Evolutionary conservation across 192 early-diverging fungal species (phyloP).

Genomic region (Coemansia sp.): DNA sequence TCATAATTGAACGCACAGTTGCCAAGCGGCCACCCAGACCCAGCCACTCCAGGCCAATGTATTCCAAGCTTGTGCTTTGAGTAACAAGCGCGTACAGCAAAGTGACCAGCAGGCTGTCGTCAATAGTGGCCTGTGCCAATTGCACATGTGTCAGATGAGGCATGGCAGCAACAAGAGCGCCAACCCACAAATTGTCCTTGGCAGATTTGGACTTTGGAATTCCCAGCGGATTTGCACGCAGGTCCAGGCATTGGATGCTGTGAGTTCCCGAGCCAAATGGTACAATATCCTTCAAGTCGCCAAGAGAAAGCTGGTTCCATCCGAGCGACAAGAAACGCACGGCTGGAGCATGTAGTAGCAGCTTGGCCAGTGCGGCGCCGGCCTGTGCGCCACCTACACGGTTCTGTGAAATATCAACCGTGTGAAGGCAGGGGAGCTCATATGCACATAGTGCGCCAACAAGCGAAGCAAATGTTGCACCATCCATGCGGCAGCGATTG

Average conservation of each 20-base stretch:
- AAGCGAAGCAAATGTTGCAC: constrained; percentile 21
- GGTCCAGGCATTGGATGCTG: constrained; percentile 24
- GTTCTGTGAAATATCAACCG: constrained; percentile 47
- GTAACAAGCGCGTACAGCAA: constrained; percentile 27
- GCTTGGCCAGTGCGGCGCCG: constrained; percentile 29
- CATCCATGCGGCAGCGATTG: constrained; percentile 48
- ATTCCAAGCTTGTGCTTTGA: constrained; percentile 19
- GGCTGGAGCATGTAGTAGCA: constrained; percentile 20
- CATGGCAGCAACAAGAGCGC: constrained; percentile 19
- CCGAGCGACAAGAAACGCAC: constrained; percentile 39
- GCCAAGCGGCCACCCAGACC: constrained; percentile 37
- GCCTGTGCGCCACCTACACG: constrained; percentile 32
- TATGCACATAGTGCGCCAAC: constrained; percentile 33
- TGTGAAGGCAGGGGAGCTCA: constrained; percentile 29
- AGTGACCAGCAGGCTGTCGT: constrained; percentile 20
- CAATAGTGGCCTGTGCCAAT: constrained; percentile 33
- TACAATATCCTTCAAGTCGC: constrained; percentile 20
- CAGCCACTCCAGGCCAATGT: constrained; percentile 52
- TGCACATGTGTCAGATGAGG: constrained; percentile 36
- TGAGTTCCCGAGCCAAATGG: neutral
- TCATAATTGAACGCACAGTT: constrained; percentile 28
- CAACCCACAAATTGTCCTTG: constrained; percentile 20
- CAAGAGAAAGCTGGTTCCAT: constrained; percentile 45
- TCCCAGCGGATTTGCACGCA: constrained; percentile 46
- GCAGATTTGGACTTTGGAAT: constrained; percentile 6